Percentiles rank a stretch among this genome's conserved stretches.
These are phyloP conservation scores for Yarrowia sp. DNA, from an alignment of 805 yeast species.

Conservation along the genomic window DNA sequence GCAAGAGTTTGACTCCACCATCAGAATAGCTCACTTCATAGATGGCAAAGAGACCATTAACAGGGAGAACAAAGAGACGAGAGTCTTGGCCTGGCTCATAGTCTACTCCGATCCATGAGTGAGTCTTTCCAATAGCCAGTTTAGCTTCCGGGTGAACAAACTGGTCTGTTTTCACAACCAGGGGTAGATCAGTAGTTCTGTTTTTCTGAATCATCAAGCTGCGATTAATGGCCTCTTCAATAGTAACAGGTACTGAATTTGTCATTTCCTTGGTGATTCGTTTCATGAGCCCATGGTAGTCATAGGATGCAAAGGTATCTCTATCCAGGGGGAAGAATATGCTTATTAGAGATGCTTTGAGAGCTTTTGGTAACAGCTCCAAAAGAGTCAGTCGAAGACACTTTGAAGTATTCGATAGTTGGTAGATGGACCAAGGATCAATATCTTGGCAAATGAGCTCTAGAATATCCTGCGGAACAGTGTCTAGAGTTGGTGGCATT, in stretches of 20 bases:
- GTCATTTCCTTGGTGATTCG: not conserved
- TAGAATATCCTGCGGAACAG: constrained; percentile 1
- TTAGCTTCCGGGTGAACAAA: not conserved
- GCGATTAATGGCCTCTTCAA: not conserved
- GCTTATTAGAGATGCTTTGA: not conserved
- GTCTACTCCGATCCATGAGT: constrained; percentile 7
- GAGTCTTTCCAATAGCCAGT: constrained; percentile 1
- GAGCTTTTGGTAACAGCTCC: not conserved
- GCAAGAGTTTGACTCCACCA: not conserved
- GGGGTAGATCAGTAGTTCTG: not conserved
- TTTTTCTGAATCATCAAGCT: not conserved
- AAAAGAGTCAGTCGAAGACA: not conserved
- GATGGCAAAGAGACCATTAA: not conserved
- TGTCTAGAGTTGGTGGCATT: not conserved
- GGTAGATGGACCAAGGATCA: not conserved
- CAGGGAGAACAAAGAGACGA: not conserved
- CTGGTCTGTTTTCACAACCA: not conserved
- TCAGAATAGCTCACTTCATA: not conserved
- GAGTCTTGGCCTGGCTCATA: not conserved
- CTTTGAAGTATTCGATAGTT: not conserved
- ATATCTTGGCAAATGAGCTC: not conserved
- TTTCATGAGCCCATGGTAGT: not conserved
- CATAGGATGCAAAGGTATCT: not conserved
- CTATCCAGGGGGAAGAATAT: not conserved
- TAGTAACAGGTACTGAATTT: not conserved